Base-by-base conservation (phyloP, 2,329 filamentous ascomycete species). In the Rhexocercosporidium sp. region DNA sequence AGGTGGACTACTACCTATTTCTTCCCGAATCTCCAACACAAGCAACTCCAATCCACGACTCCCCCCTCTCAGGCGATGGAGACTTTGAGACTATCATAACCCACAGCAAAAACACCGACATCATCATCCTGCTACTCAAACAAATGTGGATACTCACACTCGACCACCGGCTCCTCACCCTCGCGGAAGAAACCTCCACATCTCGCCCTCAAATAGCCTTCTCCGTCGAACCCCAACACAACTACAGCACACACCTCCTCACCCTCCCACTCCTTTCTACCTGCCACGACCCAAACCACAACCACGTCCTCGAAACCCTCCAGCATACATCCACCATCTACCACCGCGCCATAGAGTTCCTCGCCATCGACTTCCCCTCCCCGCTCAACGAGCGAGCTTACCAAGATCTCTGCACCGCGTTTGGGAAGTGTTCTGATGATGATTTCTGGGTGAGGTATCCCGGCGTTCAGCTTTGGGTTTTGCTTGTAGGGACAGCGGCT, bases 371-470 rank as follows among this genome's bases (percentile, higher is more conserved):
- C 25, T 61, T 61, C 11, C 16, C 41, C 8, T 61, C 59, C n/a
- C 41, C 59, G 2, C 1, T 34, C 65, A 67, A 66, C 49, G 11
- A 51, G 3, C 27, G n/a, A 34, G 46, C 44, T 11, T 66, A 63
- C 18, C 41, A 46, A n/a, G 22, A 46, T 9, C 64, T 68, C n/a
- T 34, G 37, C 12, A 37, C 20, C 4, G 60, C 25, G 3, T 68
- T 70, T 39, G 41, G 47, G 16, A 63, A 66, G 49, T 66, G 62
- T 27, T 54, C 61, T 4, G 44, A 64, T 39, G 68, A 63, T 27
- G 63, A 63, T 3, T 70, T 70, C 56, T 70, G 68, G 68, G 34
- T 63, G 11, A 12, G 46, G 5, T 64, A 68, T 61, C 68, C 68
- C 3, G 68, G 68, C 5, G 49, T 70, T 18, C 49, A 65, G 49